Evolutionary conservation across 306 rosid species (phyloP), one percentile per base, ranked within the genome.

Genomic region (Trifolium fragiferum): DNA sequence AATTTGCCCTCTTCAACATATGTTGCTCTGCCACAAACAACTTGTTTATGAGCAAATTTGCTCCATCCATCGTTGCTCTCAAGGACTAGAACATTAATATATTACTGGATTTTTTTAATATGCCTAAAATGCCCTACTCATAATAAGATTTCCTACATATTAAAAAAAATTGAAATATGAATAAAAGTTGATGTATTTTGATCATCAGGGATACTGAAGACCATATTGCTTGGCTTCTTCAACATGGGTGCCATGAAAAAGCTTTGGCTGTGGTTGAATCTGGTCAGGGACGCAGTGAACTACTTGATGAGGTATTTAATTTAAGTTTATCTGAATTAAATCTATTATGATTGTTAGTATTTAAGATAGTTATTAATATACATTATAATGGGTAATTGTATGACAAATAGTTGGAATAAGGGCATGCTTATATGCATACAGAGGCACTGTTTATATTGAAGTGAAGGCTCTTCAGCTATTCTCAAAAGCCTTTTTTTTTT

Each of bases 251-350:
- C 83, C 99, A 94, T 74, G 99, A 94, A 82, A 94, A 90, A 75
- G 99, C 99, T 63, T 84, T 92, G 86, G 97, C 96, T 71, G 99
- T 90, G 19, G 99, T 92, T 74, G 97, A 94, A 85, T 93, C 99
- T 49, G 91, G 97, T 72, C 96, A 94, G 72, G 99, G 99, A 58
- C 89, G 92, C 61, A 89, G 93, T 84, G 99, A 94, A 81, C 96
- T 94, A 51, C 89, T 90, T 71, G 97, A 94, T 9, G 99, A 94
- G 99, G 99, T 90, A 79, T 68, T 66, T 74, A 53, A 27, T 9
- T 70, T 74, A 53, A 35, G 10, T 66, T 62, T 53, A 43, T 54
- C 68, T 12, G 62, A 33, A 53, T 66, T 80, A 78, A 70, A 40
- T 74, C 49, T 70, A 59, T 18, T 54, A 49, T 72, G 71, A n/a